Evolutionary conservation across 2,329 filamentous ascomycete genomes (phyloP).

Genomic region (Biscogniauxia sp.): DNA sequence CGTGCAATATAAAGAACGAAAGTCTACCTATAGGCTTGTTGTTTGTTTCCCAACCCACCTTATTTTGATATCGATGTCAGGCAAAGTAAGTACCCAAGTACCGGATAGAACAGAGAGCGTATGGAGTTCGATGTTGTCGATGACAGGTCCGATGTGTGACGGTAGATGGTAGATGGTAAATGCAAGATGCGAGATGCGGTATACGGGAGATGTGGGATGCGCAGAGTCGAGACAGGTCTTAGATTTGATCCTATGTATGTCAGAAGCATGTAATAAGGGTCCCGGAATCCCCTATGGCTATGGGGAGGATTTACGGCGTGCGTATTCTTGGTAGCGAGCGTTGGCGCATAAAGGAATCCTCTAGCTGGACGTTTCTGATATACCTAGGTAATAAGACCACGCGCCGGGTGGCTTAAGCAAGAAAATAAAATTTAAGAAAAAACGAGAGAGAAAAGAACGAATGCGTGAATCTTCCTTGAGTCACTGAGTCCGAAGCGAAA

Average conservation of each 20-base stretch:
- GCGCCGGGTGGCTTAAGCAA: background rate
- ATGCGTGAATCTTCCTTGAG: background rate
- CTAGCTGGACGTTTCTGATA: background rate
- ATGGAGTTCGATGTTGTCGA: too few species aligned
- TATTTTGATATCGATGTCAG: background rate
- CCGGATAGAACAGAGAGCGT: too few species aligned
- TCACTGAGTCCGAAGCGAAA: background rate
- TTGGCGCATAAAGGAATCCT: background rate
- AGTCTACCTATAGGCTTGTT: background rate
- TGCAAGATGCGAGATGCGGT: too few species aligned
- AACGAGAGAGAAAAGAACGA: background rate
- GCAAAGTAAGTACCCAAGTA: too few species aligned
- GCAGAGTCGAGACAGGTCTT: slow-evolving; percentile 13
- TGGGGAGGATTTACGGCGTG: background rate
- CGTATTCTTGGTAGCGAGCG: background rate
- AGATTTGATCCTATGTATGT: slow-evolving; percentile 11
- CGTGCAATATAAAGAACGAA: background rate
- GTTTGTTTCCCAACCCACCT: background rate
- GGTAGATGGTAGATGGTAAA: too few species aligned
- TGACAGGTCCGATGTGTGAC: too few species aligned
- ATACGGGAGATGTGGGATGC: slow-evolving; percentile 1
- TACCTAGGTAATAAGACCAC: background rate
- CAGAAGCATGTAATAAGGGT: background rate
- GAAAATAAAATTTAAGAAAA: background rate
- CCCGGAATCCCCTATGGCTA: background rate